Evolutionary conservation across 805 yeast species (phyloP).

Genomic region (Kodamaea kaohsiungensis): DNA sequence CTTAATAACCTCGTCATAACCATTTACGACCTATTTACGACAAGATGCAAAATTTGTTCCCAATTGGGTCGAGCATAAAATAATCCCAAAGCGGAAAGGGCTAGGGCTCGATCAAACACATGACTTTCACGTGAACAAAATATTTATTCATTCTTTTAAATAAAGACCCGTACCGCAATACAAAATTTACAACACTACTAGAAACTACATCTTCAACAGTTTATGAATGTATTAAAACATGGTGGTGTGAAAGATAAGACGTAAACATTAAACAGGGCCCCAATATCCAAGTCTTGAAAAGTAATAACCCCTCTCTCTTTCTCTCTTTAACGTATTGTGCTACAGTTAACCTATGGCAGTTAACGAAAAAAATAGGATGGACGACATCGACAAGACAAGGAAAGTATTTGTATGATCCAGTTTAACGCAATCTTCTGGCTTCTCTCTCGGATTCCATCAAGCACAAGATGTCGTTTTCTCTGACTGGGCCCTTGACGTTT

Average conservation of each 20-base stretch:
- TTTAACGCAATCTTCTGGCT: constrained; percentile 91
- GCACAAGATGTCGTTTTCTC: constrained; percentile 97
- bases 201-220: neutral
- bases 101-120: constrained; percentile 10
- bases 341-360: neutral
- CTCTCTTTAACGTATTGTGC: neutral
- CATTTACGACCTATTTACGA: neutral
- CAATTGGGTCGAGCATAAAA: neutral
- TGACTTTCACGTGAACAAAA: constrained; percentile 6
- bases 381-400: neutral
- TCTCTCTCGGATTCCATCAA: constrained; percentile 99
- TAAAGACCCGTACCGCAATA: neutral
- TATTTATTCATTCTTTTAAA: too few relatives aligned
- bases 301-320: neutral
- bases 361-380: neutral
- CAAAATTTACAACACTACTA: neutral
- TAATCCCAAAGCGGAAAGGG: constrained; percentile 12
- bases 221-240: constrained; percentile 14
- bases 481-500: constrained; percentile 97
- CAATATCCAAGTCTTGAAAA: neutral
- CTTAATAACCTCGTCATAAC: neutral
- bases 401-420: constrained; percentile 1
- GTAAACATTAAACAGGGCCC: constrained; percentile 7
- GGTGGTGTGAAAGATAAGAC: constrained; percentile 8
- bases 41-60: neutral